A percentile compares a stretch with the other conserved stretches of the same genome.
phyloP scores from a whole-genome alignment of 2,329 filamentous ascomycete species.

The Colletotrichum costaricense region DNA sequence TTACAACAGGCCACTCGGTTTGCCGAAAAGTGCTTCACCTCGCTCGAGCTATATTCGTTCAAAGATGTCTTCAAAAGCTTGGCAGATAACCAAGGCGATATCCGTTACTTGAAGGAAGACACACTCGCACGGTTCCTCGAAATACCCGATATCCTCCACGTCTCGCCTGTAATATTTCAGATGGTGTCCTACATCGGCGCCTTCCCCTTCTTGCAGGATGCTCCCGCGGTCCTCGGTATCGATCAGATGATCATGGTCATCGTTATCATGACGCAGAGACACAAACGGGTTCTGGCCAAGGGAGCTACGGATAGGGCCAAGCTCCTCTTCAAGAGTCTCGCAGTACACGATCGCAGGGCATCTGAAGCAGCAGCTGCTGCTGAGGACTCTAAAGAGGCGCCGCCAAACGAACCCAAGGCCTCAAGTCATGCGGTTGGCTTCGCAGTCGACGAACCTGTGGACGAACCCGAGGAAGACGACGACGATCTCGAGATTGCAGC shows the following conservation, averaged over 20 bases:
- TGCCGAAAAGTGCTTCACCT: conserved; percentile 76
- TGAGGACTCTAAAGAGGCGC: conserved; percentile 29
- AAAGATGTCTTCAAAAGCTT: conserved; percentile 79
- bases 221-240: conserved; percentile 75
- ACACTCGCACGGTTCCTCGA: conserved; percentile 79
- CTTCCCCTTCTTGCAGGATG: conserved; percentile 78
- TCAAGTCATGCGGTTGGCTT: conserved; percentile 52
- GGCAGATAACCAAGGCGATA: conserved; percentile 70
- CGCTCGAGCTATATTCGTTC: conserved; percentile 79
- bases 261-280: conserved; percentile 78
- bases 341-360: conserved; percentile 74
- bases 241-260: conserved; percentile 79
- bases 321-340: conserved; percentile 77
- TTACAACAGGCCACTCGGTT: conserved; percentile 68
- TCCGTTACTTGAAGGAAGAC: conserved; percentile 76
- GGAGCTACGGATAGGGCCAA: conserved; percentile 69
- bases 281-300: conserved; percentile 70
- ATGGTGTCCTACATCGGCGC: conserved; percentile 78
- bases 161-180: conserved; percentile 76
- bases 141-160: conserved; percentile 76
- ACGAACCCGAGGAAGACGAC: conserved; percentile 61
- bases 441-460: conserved; percentile 56
- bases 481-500: conserved; percentile 77
- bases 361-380: conserved; percentile 44
- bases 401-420: conserved; percentile 13